These are phyloP conservation scores for Candida tallmaniae DNA, from an alignment of 805 yeast genomes.

Conservation along the genomic window DNA sequence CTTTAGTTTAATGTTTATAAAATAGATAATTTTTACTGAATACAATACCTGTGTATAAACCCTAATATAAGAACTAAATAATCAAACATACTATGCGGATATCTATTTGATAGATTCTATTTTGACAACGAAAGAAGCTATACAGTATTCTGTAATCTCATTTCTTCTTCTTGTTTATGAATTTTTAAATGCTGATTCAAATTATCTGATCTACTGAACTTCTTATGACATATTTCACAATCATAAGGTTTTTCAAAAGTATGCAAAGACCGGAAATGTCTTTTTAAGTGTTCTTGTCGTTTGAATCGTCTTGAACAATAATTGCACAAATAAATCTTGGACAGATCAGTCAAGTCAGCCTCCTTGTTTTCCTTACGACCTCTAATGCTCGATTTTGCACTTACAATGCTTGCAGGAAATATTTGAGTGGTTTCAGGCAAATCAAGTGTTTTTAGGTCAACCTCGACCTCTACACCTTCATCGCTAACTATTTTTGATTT, in stretches of 20 bases:
- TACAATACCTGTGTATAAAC: no score
- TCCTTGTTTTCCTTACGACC: constrained; percentile 64
- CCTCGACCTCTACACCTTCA: constrained; percentile 35
- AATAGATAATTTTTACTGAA: no score
- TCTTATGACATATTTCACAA: constrained; percentile 57
- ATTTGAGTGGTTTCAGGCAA: constrained; percentile 35
- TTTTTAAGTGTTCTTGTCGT: constrained; percentile 71
- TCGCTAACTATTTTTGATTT: constrained; percentile 10
- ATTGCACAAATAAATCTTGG: constrained; percentile 59
- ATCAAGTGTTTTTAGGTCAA: constrained; percentile 35
- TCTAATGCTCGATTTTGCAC: constrained; percentile 40
- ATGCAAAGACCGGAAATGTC: constrained; percentile 71
- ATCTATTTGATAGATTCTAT: no score
- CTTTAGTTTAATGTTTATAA: no score
- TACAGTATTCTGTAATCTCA: background rate
- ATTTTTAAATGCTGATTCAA: constrained; percentile 63
- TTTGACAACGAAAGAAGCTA: no score
- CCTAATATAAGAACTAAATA: no score
- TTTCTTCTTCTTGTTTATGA: constrained; percentile 28
- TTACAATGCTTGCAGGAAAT: constrained; percentile 28
- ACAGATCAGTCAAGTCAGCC: constrained; percentile 45
- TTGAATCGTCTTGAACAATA: constrained; percentile 63
- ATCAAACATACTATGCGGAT: no score
- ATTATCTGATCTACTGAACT: constrained; percentile 64
- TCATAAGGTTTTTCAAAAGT: constrained; percentile 68